A percentile compares a stretch with the other conserved stretches of the same genome.
Evolutionary conservation across 2,329 filamentous ascomycete species (phyloP).

Genomic region (Colletotrichum noveboracense): DNA sequence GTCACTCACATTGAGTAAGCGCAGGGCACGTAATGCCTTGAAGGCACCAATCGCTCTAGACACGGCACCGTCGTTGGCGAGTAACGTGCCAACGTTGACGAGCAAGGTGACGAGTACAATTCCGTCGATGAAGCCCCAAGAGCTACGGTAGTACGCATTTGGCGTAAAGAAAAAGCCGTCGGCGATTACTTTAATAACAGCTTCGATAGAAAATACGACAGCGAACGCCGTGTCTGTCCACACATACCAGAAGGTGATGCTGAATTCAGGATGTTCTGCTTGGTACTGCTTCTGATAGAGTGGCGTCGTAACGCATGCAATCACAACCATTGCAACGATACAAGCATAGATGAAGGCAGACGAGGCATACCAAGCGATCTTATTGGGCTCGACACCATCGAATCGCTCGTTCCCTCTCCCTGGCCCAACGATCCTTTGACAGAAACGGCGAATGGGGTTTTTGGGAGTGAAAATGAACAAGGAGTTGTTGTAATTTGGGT

Average conservation of each 20-base stretch:
- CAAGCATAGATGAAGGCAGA: constrained; percentile 93
- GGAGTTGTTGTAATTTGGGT: constrained; percentile 92
- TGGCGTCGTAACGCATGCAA: constrained; percentile 93
- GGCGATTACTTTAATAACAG: constrained; percentile 89
- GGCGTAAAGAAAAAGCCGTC: constrained; percentile 97
- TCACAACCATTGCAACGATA: constrained; percentile 96
- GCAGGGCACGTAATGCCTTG: constrained; percentile 90
- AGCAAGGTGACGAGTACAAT: constrained; percentile 91
- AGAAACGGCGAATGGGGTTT: constrained; percentile 80
- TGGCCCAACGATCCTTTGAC: constrained; percentile 89
- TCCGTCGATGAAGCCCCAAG: constrained; percentile 95
- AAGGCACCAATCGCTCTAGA: constrained; percentile 94
- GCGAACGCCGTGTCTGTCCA: constrained; percentile 94
- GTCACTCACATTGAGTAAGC: constrained; percentile 93
- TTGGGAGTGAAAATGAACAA: constrained; percentile 83
- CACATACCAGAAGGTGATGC: constrained; percentile 85
- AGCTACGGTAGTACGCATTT: constrained; percentile 94
- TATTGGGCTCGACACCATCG: constrained; percentile 88
- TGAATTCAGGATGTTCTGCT: constrained; percentile 59
- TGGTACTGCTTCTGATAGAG: constrained; percentile 93
- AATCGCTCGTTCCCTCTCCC: constrained; percentile 86
- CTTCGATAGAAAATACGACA: constrained; percentile 83
- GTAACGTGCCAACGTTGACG: constrained; percentile 88
- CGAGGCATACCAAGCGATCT: constrained; percentile 89
- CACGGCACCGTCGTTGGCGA: constrained; percentile 82